Conservation (phyloP, 1,284 basidiomycete genomes). For the Rhodotorula sp. region DNA sequence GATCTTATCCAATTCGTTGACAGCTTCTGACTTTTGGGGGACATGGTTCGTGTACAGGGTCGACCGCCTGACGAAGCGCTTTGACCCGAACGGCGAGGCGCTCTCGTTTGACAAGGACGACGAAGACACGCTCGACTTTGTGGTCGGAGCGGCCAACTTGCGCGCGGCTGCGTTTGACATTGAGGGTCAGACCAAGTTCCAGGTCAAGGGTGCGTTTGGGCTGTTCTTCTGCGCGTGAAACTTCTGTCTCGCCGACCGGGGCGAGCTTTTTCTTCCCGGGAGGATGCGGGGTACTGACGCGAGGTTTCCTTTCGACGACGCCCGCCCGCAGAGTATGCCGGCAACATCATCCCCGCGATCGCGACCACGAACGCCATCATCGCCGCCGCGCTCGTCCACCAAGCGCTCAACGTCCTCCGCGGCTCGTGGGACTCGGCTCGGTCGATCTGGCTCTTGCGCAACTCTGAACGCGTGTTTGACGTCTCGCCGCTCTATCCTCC, state of each 20-base stretch:
- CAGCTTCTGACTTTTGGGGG: too few species aligned
- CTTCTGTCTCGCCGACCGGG: background rate
- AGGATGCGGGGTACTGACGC: background rate
- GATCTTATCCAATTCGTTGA: too few species aligned
- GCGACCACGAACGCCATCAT: constrained; percentile 98
- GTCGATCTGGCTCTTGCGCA: constrained; percentile 42
- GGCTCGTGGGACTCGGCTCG: constrained; percentile 48
- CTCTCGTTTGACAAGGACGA: constrained; percentile 98
- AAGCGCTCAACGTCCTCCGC: constrained; percentile 75
- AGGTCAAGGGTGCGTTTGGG: constrained; percentile 74
- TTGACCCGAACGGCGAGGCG: constrained; percentile 60
- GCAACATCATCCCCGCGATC: constrained; percentile 98
- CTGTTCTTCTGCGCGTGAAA: background rate
- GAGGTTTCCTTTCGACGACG: background rate
- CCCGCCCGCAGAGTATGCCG: constrained; percentile 82
- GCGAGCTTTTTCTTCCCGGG: background rate
- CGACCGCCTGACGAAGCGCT: constrained; percentile 70
- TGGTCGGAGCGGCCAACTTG: constrained; percentile 89
- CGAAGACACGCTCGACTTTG: constrained; percentile 93
- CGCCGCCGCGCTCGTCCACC: constrained; percentile 88
- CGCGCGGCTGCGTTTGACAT: constrained; percentile 89
- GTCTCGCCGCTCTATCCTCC: constrained; percentile 58
- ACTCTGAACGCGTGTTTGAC: constrained; percentile 54
- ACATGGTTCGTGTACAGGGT: constrained; percentile 57
- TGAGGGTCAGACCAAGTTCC: constrained; percentile 84